Percentiles rank a stretch among this genome's conserved stretches.
Conservation (phyloP, 2,329 filamentous ascomycete genomes). For the Cladosporium oxysporum region DNA sequence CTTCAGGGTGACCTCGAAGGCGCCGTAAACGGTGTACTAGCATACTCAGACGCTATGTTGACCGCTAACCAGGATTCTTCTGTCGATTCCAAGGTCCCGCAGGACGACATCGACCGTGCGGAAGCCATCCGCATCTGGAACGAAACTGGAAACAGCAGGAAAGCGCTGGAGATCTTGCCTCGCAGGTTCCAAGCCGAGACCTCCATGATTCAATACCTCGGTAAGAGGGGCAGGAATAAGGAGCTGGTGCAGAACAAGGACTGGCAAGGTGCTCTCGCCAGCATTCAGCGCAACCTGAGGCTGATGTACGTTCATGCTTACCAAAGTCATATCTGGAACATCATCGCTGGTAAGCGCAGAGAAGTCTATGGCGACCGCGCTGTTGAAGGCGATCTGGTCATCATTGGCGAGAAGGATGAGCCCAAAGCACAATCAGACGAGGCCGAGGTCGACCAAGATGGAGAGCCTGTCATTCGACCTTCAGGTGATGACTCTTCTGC, state of each 20-base stretch:
- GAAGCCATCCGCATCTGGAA: conserved; percentile 74
- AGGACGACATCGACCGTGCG: conserved; percentile 78
- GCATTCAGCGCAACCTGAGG: conserved; percentile 77
- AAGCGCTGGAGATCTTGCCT: conserved; percentile 58
- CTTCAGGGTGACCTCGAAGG: conserved; percentile 78
- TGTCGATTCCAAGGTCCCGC: conserved; percentile 55
- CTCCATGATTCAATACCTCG: conserved; percentile 75
- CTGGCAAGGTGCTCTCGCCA: conserved; percentile 76
- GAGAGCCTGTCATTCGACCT: conserved; percentile 66
- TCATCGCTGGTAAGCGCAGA: conserved; percentile 78
- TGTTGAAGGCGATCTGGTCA: conserved; percentile 80
- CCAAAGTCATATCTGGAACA: conserved; percentile 94
- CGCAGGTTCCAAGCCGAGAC: conserved; percentile 79
- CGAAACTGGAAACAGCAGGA: conserved; percentile 52
- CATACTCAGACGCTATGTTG: conserved; percentile 67
- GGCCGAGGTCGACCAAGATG: conserved; percentile 57
- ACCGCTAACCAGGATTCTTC: conserved; percentile 51
- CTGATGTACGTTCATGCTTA: conserved; percentile 98
- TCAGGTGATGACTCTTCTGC: conserved; percentile 57
- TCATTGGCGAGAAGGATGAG: conserved; percentile 61
- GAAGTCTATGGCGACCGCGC: conserved; percentile 70
- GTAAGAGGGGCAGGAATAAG: conserved; percentile 47
- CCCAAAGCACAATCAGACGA: conserved; percentile 36
- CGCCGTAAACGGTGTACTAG: conserved; percentile 75
- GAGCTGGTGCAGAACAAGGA: conserved; percentile 60